Conservation (phyloP, 805 yeast species). For the Candida insectorum region DNA sequence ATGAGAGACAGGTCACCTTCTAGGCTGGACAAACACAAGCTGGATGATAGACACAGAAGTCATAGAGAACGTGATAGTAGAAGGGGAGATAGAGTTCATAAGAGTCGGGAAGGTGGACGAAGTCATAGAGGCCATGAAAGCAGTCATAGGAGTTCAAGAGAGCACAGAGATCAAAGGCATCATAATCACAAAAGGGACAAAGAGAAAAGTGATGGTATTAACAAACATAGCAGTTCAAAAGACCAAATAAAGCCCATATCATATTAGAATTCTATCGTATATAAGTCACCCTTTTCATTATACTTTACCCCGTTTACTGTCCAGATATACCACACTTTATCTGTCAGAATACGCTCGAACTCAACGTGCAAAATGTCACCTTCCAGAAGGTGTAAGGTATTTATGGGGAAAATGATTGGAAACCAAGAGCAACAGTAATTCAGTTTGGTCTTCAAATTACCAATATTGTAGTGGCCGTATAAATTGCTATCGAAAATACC, state of each 20-base stretch:
- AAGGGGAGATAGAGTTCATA: constrained; percentile 1
- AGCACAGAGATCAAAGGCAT: too few species aligned
- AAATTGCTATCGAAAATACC: constrained; percentile 74
- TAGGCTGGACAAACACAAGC: not conserved
- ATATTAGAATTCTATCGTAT: too few species aligned
- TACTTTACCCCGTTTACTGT: constrained; percentile 11
- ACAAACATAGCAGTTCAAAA: too few species aligned
- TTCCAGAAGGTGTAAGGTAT: constrained; percentile 5
- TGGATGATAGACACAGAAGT: not conserved
- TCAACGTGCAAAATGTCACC: constrained; percentile 5
- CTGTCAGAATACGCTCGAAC: constrained; percentile 11
- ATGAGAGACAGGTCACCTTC: not conserved
- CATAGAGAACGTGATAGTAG: constrained; percentile 1
- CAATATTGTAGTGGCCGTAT: constrained; percentile 53
- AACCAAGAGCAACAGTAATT: constrained; percentile 34
- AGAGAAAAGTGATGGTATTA: too few species aligned
- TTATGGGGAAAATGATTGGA: constrained; percentile 34
- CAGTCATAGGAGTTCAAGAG: constrained; percentile 5
- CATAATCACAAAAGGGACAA: too few species aligned
- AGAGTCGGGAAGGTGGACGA: constrained; percentile 1
- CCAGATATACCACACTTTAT: constrained; percentile 26
- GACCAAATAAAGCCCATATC: too few species aligned
- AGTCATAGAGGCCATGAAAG: constrained; percentile 2
- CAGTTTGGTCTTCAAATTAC: constrained; percentile 42
- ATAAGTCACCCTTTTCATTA: too few species aligned